These are phyloP conservation scores for Pichia pseudocactophila DNA, from an alignment of 805 yeast genomes.

Conservation along the genomic window DNA sequence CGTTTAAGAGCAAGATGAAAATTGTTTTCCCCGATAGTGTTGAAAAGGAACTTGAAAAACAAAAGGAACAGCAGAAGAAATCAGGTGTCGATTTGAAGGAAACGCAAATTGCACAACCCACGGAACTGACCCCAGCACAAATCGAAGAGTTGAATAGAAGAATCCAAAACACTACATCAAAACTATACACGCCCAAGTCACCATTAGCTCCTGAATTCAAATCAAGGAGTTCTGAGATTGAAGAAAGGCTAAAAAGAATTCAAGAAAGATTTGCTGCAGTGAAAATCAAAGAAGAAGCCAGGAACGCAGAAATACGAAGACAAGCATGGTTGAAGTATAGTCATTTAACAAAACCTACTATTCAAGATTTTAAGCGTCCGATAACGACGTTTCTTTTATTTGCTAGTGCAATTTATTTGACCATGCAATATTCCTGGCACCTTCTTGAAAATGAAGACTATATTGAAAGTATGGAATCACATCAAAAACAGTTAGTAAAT, in stretches of 20 bases:
- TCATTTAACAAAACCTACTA: slow-evolving; percentile 20
- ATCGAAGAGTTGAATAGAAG: slow-evolving; percentile 14
- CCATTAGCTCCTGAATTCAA: slow-evolving; percentile 20
- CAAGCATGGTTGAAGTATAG: slow-evolving; percentile 13
- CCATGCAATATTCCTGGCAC: slow-evolving; percentile 27
- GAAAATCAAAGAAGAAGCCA: slow-evolving; percentile 16
- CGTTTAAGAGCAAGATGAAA: too few species aligned
- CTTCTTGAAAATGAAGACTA: slow-evolving; percentile 25
- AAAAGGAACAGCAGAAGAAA: neutral
- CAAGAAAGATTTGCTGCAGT: slow-evolving; percentile 19
- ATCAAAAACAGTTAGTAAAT: slow-evolving; percentile 19
- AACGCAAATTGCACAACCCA: neutral
- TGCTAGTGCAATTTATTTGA: slow-evolving; percentile 26
- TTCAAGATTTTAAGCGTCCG: slow-evolving; percentile 28
- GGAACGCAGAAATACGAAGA: slow-evolving; percentile 9
- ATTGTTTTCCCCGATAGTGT: slow-evolving; percentile 9
- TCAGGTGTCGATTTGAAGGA: neutral
- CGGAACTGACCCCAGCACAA: neutral
- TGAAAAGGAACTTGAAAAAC: slow-evolving; percentile 7
- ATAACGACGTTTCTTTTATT: slow-evolving; percentile 25
- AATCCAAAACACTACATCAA: slow-evolving; percentile 14
- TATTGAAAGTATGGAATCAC: slow-evolving; percentile 17
- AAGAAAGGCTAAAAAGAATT: slow-evolving; percentile 21
- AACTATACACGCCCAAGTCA: slow-evolving; percentile 22
- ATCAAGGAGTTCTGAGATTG: slow-evolving; percentile 24